Percentiles rank a stretch among this genome's conserved stretches.
These are phyloP conservation scores for Penicillium ucsense DNA, from an alignment of 495 filamentous ascomycete species.

Conservation along the genomic window DNA sequence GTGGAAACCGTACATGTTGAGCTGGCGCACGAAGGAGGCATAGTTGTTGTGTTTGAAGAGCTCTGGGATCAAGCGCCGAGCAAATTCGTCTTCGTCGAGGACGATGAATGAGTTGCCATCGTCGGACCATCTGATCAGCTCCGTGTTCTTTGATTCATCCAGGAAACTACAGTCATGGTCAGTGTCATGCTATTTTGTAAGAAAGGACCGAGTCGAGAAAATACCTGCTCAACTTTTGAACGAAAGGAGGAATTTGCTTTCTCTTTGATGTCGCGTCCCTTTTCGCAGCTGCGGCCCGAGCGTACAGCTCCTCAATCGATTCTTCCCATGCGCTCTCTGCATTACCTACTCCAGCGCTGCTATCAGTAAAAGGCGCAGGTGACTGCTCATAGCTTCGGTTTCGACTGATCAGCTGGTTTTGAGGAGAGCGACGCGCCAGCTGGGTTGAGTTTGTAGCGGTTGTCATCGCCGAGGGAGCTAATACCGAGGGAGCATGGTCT, in stretches of 20 bases:
- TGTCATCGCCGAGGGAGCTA: too few species aligned
- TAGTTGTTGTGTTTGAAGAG: conserved; percentile 99
- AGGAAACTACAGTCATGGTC: conserved; percentile 59
- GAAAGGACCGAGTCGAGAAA: background rate
- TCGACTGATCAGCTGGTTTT: conserved; percentile 51
- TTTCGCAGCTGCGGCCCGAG: conserved; percentile 66
- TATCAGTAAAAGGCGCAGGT: conserved; percentile 41
- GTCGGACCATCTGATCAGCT: conserved; percentile 95
- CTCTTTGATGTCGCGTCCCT: conserved; percentile 73
- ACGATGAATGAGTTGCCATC: conserved; percentile 95
- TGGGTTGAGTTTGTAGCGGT: conserved; percentile 45
- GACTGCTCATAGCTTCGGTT: conserved; percentile 36
- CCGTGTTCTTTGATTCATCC: conserved; percentile 81
- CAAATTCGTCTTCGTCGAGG: conserved; percentile 96
- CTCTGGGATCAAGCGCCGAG: conserved; percentile 91
- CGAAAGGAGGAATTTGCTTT: conserved; percentile 94
- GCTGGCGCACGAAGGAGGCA: conserved; percentile 92
- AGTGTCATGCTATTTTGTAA: background rate
- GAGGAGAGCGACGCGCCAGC: conserved; percentile 50
- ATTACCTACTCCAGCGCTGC: conserved; percentile 18
- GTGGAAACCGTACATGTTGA: conserved; percentile 99
- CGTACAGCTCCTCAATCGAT: conserved; percentile 66
- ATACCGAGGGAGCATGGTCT: conserved; percentile 34
- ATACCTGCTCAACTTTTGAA: conserved; percentile 97
- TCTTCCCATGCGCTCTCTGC: conserved; percentile 47